Conservation (phyloP, 805 yeast species). For the Kodamaea hsintzibuensis region DNA sequence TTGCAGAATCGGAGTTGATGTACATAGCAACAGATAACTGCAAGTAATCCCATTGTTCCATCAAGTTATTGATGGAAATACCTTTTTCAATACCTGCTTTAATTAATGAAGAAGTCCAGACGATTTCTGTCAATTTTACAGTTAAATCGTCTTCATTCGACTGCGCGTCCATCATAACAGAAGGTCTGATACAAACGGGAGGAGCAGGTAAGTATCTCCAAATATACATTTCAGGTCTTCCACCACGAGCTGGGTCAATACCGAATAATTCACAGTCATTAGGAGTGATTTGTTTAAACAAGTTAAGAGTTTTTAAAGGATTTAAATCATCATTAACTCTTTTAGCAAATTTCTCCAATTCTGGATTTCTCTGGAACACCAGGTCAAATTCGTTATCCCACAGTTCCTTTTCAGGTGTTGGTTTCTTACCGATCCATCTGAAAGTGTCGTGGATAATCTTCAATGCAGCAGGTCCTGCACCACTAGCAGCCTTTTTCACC, state of each 20-base stretch:
- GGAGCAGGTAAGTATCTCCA: constrained; percentile 99
- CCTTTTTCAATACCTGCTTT: constrained; percentile 96
- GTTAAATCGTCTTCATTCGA: constrained; percentile 97
- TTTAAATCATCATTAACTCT: constrained; percentile 91
- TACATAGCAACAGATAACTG: constrained; percentile 97
- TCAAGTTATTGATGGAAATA: constrained; percentile 83
- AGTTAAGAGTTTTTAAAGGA: constrained; percentile 82
- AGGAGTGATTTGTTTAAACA: constrained; percentile 84
- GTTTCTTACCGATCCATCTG: constrained; percentile 91
- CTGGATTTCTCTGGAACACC: constrained; percentile 77
- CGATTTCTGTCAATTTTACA: constrained; percentile 92
- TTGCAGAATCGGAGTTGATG: constrained; percentile 92
- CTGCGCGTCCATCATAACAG: constrained; percentile 89
- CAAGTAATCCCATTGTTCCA: constrained; percentile 99
- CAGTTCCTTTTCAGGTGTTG: constrained; percentile 75
- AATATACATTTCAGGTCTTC: constrained; percentile 93
- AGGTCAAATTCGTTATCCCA: constrained; percentile 88
- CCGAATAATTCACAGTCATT: constrained; percentile 92
- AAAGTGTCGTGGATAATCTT: constrained; percentile 95
- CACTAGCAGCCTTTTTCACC: constrained; percentile 92
- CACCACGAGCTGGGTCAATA: constrained; percentile 80
- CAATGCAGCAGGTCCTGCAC: constrained; percentile 89
- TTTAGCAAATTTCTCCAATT: constrained; percentile 80
- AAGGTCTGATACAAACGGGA: constrained; percentile 97
- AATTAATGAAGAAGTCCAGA: constrained; percentile 93